Conservation (phyloP, 352 stramenopile genomes). For the Thalassiosira hispida region DNA sequence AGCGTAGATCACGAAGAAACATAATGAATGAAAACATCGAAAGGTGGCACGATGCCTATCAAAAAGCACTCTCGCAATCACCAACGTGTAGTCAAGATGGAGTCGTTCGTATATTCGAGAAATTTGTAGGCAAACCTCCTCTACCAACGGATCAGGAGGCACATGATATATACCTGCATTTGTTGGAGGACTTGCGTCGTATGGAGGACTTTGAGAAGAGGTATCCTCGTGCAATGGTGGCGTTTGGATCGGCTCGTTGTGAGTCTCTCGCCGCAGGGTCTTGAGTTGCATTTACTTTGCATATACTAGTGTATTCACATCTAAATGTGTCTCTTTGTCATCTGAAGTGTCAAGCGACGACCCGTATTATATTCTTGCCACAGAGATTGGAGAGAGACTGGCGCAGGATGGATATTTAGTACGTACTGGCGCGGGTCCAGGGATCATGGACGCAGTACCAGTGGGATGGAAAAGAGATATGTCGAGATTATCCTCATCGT, state of each 20-base stretch:
- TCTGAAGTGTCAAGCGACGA: conserved; percentile 9
- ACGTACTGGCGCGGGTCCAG: conserved; percentile 27
- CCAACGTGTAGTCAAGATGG: conserved; percentile 10
- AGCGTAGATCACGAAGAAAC: too few species aligned
- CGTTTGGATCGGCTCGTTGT: conserved; percentile 32
- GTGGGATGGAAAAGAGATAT: conserved; percentile 25
- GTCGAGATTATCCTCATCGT: neutral
- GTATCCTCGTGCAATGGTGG: conserved; percentile 34
- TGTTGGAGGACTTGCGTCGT: conserved; percentile 30
- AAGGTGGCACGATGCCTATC: conserved; percentile 43
- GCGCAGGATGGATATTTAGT: conserved; percentile 25
- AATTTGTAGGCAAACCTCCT: conserved; percentile 24
- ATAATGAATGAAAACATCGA: conserved; percentile 25
- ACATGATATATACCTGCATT: conserved; percentile 11
- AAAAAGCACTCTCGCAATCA: conserved; percentile 40
- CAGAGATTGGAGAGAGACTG: conserved; percentile 23
- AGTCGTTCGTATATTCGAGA: conserved; percentile 34
- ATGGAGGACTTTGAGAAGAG: conserved; percentile 40
- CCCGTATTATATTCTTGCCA: conserved; percentile 32
- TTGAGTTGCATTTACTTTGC: too few species aligned
- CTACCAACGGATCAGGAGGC: conserved; percentile 12
- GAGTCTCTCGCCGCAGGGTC: too few species aligned
- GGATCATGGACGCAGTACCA: conserved; percentile 46
- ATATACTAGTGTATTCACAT: too few species aligned
- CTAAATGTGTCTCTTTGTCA: too few species aligned